These are phyloP conservation scores for Penicillium fimorum DNA, from an alignment of 495 filamentous ascomycete genomes.

Conservation along the genomic window DNA sequence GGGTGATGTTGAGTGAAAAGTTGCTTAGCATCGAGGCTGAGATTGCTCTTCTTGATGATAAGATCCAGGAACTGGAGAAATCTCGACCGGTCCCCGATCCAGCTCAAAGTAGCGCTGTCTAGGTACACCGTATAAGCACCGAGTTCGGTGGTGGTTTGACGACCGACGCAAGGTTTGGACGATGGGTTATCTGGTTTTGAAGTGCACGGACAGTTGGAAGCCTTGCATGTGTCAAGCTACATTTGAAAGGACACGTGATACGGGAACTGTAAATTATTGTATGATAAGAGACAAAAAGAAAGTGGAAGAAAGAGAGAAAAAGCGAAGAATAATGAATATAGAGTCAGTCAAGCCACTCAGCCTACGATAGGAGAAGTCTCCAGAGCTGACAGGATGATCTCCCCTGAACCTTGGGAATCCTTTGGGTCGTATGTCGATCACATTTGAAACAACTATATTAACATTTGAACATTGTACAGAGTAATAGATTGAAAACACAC, in stretches of 20 bases:
- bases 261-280: constrained; percentile 7
- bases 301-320: neutral
- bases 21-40: constrained; percentile 77
- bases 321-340: neutral
- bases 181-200: too few species aligned
- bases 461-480: neutral
- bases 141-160: too few species aligned
- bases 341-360: neutral
- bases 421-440: constrained; percentile 24
- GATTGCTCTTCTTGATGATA: constrained; percentile 82
- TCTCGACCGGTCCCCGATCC: constrained; percentile 18
- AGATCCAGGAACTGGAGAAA: constrained; percentile 57
- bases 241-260: neutral
- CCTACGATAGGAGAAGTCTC: neutral
- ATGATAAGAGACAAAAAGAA: neutral
- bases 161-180: too few species aligned
- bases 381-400: constrained; percentile 2
- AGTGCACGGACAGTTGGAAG: constrained; percentile 23
- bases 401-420: constrained; percentile 7
- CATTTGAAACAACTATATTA: neutral
- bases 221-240: constrained; percentile 10
- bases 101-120: constrained; percentile 9
- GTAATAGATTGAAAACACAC: neutral
- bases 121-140: too few species aligned
- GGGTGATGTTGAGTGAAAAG: constrained; percentile 70